Base-by-base conservation (phyloP, 768 basidiomycete species). In the Termitomyces sp. region DNA sequence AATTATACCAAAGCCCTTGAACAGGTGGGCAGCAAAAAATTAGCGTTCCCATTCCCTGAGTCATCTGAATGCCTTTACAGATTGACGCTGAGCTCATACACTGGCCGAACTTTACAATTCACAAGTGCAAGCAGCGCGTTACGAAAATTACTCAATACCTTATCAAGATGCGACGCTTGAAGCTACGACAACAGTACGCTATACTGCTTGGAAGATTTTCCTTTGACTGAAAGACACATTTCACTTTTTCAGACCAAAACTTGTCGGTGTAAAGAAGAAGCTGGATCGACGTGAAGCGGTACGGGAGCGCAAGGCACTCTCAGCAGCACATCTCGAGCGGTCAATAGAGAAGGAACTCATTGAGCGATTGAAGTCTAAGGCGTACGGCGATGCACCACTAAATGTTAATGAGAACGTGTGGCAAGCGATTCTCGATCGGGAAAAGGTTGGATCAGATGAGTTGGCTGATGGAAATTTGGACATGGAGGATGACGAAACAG, bases 61-160 rank as follows among this genome's bases (percentile, higher is more conserved):
- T 47, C 26, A 18, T 33, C 10, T 38, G 5, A 40, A n/a, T 14
- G 30, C 32, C 47, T n/a, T 8, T 26, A 33, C 64, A 98, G 95
- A 96, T 99, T 68, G 97, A 98, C 78, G 82, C 80, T 55, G 93
- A 98, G 69, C 82, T 98, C 61, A 82, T 94, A n/a, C 93, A 98
- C 71, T 98, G 97, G 97, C 96, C 97, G 4, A 95, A 95, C 67
- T 98, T 96, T 72, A 87, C 86, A 35, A 90, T 95, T 56, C 97
- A 98, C 79, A 98, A 98, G 77, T 98, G 97, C 84, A 99, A 99
- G 80, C 97, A 99, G 75, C 86, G 97, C 48, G 82, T 98, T 33
- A 99, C 97, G 12, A 99, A 98, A 78, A 98, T 99, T 67, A 98
- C 96, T 0, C 97, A 99, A 71, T 98, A 98, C 70, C 84, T 99